A percentile compares a stretch with the other conserved stretches of the same genome.
These are phyloP conservation scores for Cymbopogon flexuosus DNA, from an alignment of 202 grass and related monocot species.

Conservation along the genomic window DNA sequence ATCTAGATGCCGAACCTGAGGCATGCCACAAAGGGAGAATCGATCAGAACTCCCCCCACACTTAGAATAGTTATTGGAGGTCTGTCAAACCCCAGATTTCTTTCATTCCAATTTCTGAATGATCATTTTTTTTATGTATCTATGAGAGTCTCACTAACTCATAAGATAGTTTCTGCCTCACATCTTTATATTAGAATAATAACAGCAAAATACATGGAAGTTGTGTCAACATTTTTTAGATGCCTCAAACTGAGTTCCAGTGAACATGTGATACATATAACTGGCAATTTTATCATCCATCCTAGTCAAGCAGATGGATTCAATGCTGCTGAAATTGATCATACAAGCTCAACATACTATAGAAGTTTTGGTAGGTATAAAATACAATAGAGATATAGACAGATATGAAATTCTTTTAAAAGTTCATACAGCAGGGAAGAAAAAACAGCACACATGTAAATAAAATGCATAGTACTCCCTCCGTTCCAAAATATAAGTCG, in stretches of 20 bases:
- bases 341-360: neutral
- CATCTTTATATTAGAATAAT: neutral
- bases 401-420: conserved; percentile 3
- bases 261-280: neutral
- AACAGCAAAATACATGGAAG: conserved; percentile 9
- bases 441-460: conserved; percentile 20
- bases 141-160: neutral
- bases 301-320: neutral
- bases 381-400: neutral
- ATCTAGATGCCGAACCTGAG: conserved; percentile 87
- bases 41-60: neutral
- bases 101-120: neutral
- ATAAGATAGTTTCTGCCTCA: neutral
- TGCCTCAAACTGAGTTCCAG: neutral
- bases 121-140: neutral
- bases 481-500: no score
- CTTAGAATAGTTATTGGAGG: neutral
- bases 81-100: neutral
- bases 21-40: conserved; percentile 20
- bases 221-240: conserved; percentile 14
- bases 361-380: neutral
- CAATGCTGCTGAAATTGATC: neutral
- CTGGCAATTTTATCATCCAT: neutral
- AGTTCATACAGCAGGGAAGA: neutral
- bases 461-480: neutral